Conservation (phyloP, 257 asterid genomes). For the Solanum rostratum region DNA sequence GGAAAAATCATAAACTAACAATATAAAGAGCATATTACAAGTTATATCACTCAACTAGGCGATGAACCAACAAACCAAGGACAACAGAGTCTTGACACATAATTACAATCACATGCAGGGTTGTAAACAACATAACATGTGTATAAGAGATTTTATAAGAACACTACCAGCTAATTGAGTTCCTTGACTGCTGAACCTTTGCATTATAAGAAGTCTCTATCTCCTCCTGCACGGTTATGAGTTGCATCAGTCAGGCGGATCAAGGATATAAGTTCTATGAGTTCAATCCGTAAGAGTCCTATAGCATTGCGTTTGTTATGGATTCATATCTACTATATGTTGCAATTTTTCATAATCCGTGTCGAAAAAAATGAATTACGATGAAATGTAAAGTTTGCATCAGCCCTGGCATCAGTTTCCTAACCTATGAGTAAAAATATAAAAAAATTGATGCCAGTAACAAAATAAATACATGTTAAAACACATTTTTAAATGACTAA, state of each 20-base stretch:
- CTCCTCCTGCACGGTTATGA: constrained; percentile 58
- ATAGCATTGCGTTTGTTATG: neutral
- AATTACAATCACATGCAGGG: neutral
- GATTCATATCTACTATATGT: neutral
- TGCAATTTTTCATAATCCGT: neutral
- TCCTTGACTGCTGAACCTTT: constrained; percentile 56
- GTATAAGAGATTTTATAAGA: neutral
- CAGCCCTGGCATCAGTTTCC: neutral
- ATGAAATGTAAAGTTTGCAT: neutral
- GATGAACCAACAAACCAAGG: neutral
- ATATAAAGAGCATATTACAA: neutral
- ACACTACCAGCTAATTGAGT: constrained; percentile 52
- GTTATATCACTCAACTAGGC: neutral
- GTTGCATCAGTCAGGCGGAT: neutral
- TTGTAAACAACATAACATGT: neutral
- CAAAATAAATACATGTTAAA: neutral
- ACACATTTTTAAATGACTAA: neutral
- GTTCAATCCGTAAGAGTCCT: neutral
- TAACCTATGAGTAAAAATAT: neutral
- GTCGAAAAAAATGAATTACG: neutral
- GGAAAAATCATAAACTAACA: neutral
- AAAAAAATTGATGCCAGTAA: neutral
- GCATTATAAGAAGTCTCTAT: constrained; percentile 53
- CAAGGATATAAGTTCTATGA: neutral
- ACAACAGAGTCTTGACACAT: neutral